These are phyloP conservation scores for Phaeoacremonium minimum DNA, from an alignment of 2,329 filamentous ascomycete species.

Conservation along the genomic window DNA sequence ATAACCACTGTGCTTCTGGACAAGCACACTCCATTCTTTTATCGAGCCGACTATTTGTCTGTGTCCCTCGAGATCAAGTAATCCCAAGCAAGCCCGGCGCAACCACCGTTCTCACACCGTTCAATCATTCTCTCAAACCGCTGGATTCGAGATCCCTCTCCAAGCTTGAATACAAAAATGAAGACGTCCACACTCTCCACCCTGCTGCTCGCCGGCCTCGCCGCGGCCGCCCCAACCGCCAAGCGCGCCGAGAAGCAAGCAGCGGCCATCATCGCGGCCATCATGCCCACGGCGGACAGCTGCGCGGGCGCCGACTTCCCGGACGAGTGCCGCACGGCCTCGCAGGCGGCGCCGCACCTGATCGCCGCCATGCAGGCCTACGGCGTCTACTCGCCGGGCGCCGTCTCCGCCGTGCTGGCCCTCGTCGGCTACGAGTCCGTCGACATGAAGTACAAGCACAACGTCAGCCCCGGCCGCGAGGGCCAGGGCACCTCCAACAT, in stretches of 20 bases:
- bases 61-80: not conserved
- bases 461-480: slow-evolving; percentile 46
- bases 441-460: slow-evolving; percentile 68
- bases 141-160: not conserved
- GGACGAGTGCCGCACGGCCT: slow-evolving; percentile 63
- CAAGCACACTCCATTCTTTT: not conserved
- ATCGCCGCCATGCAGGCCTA: slow-evolving; percentile 53
- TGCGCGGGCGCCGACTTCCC: slow-evolving; percentile 44
- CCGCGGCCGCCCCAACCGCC: slow-evolving; percentile 15
- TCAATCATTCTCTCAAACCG: not conserved
- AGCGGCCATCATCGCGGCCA: slow-evolving; percentile 37
- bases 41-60: not conserved
- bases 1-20: not conserved
- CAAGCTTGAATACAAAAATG: not conserved
- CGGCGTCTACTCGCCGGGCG: slow-evolving; percentile 44
- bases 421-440: slow-evolving; percentile 69
- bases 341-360: slow-evolving; percentile 54
- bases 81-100: not conserved
- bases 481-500: slow-evolving; percentile 55
- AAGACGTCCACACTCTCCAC: slow-evolving; percentile 12
- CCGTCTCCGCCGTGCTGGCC: slow-evolving; percentile 66
- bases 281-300: slow-evolving; percentile 51
- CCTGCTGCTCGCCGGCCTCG: slow-evolving; percentile 18
- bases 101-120: no score
- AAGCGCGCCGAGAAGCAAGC: slow-evolving; percentile 15